Percentiles rank a stretch among this genome's conserved stretches.
Conservation (phyloP, 2,329 filamentous ascomycete species). For the Coniella vitis region DNA sequence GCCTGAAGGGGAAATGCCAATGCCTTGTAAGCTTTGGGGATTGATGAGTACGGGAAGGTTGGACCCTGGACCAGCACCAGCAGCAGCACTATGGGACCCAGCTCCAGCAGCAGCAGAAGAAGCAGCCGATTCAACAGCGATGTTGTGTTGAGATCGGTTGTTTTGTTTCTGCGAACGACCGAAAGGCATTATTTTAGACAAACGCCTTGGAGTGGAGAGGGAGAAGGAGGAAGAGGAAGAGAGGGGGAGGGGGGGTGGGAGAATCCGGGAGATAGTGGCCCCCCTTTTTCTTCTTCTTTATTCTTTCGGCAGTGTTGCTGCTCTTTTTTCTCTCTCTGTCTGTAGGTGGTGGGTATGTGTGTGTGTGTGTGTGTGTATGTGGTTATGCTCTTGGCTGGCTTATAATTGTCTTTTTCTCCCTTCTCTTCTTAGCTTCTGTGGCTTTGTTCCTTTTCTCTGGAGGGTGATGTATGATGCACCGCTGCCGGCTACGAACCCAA, state of each 20-base stretch:
- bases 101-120: conserved; percentile 10
- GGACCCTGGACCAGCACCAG: not conserved
- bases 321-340: not conserved
- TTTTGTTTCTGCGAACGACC: conserved; percentile 48
- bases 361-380: not conserved
- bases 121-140: conserved; percentile 31
- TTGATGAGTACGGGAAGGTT: too few species aligned
- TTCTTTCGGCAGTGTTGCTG: not conserved
- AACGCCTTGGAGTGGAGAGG: not conserved
- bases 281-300: not conserved
- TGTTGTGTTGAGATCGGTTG: conserved; percentile 51
- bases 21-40: conserved; percentile 3
- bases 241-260: not conserved
- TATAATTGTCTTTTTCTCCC: not conserved
- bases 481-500: too few species aligned
- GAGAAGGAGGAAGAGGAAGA: not conserved
- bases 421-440: not conserved
- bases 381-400: too few species aligned
- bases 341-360: not conserved
- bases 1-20: conserved; percentile 12
- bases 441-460: not conserved
- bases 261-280: not conserved
- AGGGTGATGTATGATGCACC: too few species aligned
- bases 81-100: conserved; percentile 19
- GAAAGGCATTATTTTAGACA: conserved; percentile 42